Evolutionary conservation across 768 basidiomycete species (phyloP).

Genomic region (Mycena albidolilacea): DNA sequence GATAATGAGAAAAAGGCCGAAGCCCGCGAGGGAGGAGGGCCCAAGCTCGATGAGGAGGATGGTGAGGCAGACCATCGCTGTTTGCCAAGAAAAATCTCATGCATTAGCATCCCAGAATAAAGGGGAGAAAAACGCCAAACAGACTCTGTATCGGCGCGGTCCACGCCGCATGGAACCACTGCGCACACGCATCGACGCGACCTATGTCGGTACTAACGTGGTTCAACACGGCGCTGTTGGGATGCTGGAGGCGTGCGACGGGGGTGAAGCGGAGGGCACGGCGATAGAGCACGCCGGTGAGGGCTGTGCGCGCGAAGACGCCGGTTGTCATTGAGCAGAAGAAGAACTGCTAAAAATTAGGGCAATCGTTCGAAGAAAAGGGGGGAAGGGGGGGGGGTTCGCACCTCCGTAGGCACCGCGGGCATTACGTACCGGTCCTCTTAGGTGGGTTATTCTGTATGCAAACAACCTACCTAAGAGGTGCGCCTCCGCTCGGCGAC

Average conservation of each 20-base stretch:
- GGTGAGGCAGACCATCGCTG: slow-evolving; percentile 68
- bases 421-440: too few relatives aligned
- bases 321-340: slow-evolving; percentile 81
- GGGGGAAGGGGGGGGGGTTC: background rate
- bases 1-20: slow-evolving; percentile 64
- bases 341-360: slow-evolving; percentile 65
- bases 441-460: too few relatives aligned
- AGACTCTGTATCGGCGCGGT: slow-evolving; percentile 73
- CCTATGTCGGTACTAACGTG: slow-evolving; percentile 80
- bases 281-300: slow-evolving; percentile 80
- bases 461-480: too few relatives aligned
- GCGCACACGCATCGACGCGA: slow-evolving; percentile 71
- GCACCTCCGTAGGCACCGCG: too few relatives aligned
- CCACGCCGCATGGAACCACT: slow-evolving; percentile 78
- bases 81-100: background rate
- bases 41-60: slow-evolving; percentile 61
- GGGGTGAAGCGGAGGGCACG: slow-evolving; percentile 76
- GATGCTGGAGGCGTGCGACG: slow-evolving; percentile 71
- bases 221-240: slow-evolving; percentile 73
- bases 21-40: slow-evolving; percentile 38
- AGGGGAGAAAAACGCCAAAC: background rate
- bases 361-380: background rate
- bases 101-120: background rate
- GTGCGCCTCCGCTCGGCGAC: too few relatives aligned
- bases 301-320: slow-evolving; percentile 73